phyloP scores from a whole-genome alignment of 2,329 filamentous ascomycete species.

The Clonostachys sp. region DNA sequence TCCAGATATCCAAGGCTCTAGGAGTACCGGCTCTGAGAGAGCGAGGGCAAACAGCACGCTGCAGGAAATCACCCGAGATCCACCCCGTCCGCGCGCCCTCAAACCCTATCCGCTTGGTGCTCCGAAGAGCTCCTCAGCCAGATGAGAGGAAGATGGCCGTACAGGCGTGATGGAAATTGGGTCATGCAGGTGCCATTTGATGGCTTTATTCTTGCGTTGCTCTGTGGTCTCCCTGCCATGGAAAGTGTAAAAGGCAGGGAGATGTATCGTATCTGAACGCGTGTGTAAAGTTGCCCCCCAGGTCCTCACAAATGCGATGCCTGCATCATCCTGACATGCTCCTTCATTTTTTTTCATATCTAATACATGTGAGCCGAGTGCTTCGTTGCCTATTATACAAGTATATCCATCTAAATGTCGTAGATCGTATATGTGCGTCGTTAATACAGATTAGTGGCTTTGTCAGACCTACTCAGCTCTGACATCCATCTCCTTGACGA shows the following conservation, averaged over 20 bases:
- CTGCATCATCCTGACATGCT: background rate
- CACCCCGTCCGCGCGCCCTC: background rate
- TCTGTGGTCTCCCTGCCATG: constrained; percentile 56
- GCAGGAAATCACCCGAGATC: no score
- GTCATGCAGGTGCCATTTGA: no score
- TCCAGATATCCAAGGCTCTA: constrained; percentile 55
- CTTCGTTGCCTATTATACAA: constrained; percentile 2
- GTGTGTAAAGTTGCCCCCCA: constrained; percentile 9
- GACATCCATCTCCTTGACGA: constrained; percentile 69
- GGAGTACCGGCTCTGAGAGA: constrained; percentile 57
- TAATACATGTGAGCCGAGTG: constrained; percentile 4
- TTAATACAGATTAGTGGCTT: background rate
- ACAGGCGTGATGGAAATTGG: background rate
- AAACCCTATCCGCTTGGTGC: background rate
- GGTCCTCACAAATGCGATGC: background rate
- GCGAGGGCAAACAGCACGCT: constrained; percentile 31
- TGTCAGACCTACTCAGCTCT: constrained; percentile 21
- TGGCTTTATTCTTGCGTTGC: constrained; percentile 52
- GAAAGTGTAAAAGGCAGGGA: constrained; percentile 32
- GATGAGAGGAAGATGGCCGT: background rate
- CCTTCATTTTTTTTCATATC: constrained; percentile 1
- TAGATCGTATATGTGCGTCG: background rate
- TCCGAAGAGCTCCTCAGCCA: background rate
- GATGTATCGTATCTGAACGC: constrained; percentile 65
- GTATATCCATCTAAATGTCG: background rate